Percentiles rank a stretch among this genome's conserved stretches.
phyloP scores from a whole-genome alignment of 345 rosid species.

The Adansonia digitata region DNA sequence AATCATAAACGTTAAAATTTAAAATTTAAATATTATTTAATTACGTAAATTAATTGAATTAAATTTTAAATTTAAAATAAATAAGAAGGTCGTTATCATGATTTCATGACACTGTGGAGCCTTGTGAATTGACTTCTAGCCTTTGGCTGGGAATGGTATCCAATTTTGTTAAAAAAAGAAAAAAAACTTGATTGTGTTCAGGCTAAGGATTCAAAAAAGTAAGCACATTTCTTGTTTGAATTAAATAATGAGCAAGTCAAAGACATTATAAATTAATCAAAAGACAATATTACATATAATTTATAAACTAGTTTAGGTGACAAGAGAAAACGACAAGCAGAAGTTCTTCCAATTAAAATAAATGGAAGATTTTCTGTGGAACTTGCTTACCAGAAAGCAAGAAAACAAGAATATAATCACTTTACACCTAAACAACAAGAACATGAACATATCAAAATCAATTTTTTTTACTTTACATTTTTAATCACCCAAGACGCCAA shows the following conservation, averaged over 20 bases:
- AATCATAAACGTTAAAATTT: too few species aligned
- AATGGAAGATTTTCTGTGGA: neutral
- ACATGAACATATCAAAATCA: neutral
- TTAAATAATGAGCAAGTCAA: neutral
- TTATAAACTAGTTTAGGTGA: conserved; percentile 1
- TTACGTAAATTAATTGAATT: too few species aligned
- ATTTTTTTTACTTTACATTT: neutral
- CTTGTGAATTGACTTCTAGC: neutral
- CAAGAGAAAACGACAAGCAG: neutral
- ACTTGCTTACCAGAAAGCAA: conserved; percentile 16
- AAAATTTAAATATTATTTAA: too few species aligned
- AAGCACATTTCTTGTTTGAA: neutral
- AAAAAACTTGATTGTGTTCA: neutral
- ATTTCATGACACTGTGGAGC: neutral
- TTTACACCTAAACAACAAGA: conserved; percentile 3
- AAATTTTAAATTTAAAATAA: too few species aligned
- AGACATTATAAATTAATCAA: neutral
- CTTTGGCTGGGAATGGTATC: conserved; percentile 1
- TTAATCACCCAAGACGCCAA: conserved; percentile 6
- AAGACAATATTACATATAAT: neutral
- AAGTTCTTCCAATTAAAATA: conserved; percentile 4
- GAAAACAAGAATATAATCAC: conserved; percentile 10
- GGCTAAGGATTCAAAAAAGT: neutral
- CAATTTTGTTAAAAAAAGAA: conserved; percentile 2
- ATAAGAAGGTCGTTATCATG: too few species aligned